Percentiles rank a stretch among this genome's conserved stretches.
Conservation (phyloP, 202 grass and related monocot species). For the Schoenoplectus tabernaemontani region DNA sequence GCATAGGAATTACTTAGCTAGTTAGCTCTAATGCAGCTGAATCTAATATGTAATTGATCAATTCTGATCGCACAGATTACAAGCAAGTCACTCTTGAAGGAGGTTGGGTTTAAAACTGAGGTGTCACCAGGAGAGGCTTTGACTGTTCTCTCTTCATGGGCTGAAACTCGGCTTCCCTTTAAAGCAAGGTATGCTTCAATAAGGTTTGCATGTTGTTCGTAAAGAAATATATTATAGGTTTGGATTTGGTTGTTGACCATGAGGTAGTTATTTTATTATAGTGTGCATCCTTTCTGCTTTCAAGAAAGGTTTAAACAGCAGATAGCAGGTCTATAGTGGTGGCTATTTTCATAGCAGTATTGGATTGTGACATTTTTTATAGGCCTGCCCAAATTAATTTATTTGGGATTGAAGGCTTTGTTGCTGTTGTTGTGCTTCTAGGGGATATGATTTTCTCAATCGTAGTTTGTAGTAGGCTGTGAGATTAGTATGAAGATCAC, state of each 20-base stretch:
- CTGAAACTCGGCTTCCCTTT: slow-evolving; percentile 51
- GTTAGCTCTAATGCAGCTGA: background rate
- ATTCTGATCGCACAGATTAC: slow-evolving; percentile 43
- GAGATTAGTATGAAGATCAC: background rate
- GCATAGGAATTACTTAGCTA: background rate
- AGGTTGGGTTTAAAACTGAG: slow-evolving; percentile 81
- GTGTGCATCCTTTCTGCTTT: background rate
- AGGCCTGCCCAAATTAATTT: too few species aligned
- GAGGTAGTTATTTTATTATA: background rate
- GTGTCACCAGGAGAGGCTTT: slow-evolving; percentile 56
- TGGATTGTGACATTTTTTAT: too few species aligned
- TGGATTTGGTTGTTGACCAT: background rate
- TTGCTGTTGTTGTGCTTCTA: background rate
- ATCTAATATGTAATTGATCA: slow-evolving; percentile 14
- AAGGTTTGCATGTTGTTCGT: background rate
- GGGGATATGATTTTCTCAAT: background rate
- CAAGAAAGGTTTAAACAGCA: background rate
- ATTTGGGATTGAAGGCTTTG: too few species aligned
- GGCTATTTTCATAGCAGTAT: background rate
- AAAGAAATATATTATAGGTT: background rate
- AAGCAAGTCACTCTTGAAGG: slow-evolving; percentile 71
- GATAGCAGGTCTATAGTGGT: background rate
- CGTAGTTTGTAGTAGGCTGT: too few species aligned
- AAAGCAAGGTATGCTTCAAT: slow-evolving; percentile 48
- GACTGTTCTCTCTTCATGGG: slow-evolving; percentile 59